phyloP scores from a whole-genome alignment of 257 asterid genomes.

The Nicotiana tabacum region DNA sequence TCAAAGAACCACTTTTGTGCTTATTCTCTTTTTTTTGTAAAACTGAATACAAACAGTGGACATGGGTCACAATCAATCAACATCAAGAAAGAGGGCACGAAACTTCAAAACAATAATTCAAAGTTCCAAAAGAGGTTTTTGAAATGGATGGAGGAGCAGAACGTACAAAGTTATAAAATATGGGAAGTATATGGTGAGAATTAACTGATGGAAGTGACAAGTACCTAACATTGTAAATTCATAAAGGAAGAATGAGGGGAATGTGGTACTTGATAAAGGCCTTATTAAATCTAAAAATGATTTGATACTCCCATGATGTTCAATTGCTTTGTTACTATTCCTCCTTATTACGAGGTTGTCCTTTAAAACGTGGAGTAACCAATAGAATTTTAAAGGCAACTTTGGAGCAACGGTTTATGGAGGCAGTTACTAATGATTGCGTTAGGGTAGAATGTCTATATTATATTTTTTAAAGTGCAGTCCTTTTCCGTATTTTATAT shows the following conservation, averaged over 20 bases:
- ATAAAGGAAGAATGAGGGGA: background rate
- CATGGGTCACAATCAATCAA: background rate
- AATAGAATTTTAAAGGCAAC: background rate
- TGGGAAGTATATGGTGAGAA: background rate
- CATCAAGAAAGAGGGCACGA: background rate
- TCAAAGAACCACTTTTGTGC: background rate
- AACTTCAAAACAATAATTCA: background rate
- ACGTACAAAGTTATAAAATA: background rate
- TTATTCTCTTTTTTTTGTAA: constrained; percentile 10
- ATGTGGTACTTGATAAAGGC: background rate
- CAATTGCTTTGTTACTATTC: background rate
- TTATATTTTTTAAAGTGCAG: fast-evolving
- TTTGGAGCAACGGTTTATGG: no score
- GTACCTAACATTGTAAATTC: background rate
- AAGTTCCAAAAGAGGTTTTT: background rate
- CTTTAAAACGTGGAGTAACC: background rate
- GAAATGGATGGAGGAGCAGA: constrained; percentile 2
- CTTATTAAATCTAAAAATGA: background rate
- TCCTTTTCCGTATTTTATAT: fast-evolving
- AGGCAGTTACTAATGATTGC: no score
- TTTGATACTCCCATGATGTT: background rate
- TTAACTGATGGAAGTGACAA: background rate
- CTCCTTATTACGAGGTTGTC: background rate
- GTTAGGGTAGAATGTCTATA: no score
- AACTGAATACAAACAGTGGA: background rate